A percentile compares a stretch with the other conserved stretches of the same genome.
Conservation (phyloP, 345 rosid species). For the Eucalyptus sideroxylon region DNA sequence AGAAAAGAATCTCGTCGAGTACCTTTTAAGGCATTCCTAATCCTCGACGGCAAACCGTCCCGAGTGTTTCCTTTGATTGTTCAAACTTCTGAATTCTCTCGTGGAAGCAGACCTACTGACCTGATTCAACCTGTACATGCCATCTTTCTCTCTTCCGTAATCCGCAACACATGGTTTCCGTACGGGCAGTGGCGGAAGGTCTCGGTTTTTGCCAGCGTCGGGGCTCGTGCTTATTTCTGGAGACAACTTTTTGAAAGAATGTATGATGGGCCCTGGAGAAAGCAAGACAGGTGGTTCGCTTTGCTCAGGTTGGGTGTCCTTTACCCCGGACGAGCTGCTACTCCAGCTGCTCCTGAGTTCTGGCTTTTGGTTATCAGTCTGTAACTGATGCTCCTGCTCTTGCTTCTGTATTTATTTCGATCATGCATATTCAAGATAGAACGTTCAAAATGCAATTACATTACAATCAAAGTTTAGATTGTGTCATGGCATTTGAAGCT, state of each 20-base stretch:
- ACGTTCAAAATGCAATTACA: background rate
- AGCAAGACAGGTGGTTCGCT: background rate
- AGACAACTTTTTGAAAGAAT: constrained; percentile 2
- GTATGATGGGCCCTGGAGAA: constrained; percentile 4
- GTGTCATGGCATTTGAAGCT: background rate
- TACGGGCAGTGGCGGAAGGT: constrained; percentile 22
- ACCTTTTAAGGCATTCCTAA: background rate
- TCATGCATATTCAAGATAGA: background rate
- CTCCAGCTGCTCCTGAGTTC: constrained; percentile 18
- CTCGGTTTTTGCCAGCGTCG: background rate
- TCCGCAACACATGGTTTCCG: constrained; percentile 1
- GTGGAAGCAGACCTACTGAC: constrained; percentile 35
- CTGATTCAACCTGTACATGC: constrained; percentile 16
- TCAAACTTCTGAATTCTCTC: constrained; percentile 29
- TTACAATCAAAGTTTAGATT: background rate
- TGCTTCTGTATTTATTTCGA: background rate
- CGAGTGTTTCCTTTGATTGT: constrained; percentile 11
- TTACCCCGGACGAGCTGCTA: constrained; percentile 21
- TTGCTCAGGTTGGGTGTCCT: background rate
- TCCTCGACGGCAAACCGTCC: constrained; percentile 11
- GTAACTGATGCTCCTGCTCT: constrained; percentile 5
- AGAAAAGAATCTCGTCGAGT: background rate
- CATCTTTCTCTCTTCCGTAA: background rate
- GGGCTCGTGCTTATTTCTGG: background rate
- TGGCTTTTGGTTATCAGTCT: background rate